Conservation (phyloP, 768 basidiomycete species). For the Boletus eberwhitei region DNA sequence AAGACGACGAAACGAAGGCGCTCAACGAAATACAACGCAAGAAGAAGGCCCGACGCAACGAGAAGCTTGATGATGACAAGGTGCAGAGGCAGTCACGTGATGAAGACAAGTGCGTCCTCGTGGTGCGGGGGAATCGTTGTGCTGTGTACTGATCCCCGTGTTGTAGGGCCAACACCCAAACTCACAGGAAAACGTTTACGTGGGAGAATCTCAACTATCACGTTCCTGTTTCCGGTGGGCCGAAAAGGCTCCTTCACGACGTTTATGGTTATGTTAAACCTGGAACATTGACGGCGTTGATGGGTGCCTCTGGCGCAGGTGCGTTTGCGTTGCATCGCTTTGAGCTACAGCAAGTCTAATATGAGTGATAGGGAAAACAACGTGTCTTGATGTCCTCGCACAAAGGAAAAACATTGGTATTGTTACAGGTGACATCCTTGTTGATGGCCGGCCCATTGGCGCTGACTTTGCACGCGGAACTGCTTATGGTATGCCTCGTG, state of each 20-base stretch:
- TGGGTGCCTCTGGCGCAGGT: slow-evolving; percentile 83
- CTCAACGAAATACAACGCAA: slow-evolving; percentile 52
- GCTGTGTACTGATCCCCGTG: not conserved
- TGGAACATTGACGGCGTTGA: slow-evolving; percentile 83
- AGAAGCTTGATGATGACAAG: slow-evolving; percentile 30
- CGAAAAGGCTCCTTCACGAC: slow-evolving; percentile 63
- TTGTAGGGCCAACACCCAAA: not conserved
- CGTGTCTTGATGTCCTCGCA: slow-evolving; percentile 70
- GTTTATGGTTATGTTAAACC: slow-evolving; percentile 81
- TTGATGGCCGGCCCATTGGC: slow-evolving; percentile 61
- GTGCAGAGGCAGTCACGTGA: slow-evolving; percentile 20
- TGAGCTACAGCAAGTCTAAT: not conserved
- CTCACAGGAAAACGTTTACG: slow-evolving; percentile 52
- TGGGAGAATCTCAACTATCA: slow-evolving; percentile 80
- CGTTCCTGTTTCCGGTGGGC: slow-evolving; percentile 64
- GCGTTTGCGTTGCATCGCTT: slow-evolving; percentile 24
- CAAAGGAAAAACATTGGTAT: slow-evolving; percentile 72
- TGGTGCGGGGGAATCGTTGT: not conserved
- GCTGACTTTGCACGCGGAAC: slow-evolving; percentile 64
- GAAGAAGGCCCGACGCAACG: slow-evolving; percentile 44
- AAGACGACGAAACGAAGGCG: slow-evolving; percentile 50
- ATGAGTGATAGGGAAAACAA: slow-evolving; percentile 59
- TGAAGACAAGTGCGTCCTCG: slow-evolving; percentile 12
- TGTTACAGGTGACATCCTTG: slow-evolving; percentile 57
- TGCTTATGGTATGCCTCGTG: slow-evolving; percentile 58